Evolutionary conservation across 1,139 yeast genomes (phyloP).

Genomic region (Geotrichum citri-aurantii): DNA sequence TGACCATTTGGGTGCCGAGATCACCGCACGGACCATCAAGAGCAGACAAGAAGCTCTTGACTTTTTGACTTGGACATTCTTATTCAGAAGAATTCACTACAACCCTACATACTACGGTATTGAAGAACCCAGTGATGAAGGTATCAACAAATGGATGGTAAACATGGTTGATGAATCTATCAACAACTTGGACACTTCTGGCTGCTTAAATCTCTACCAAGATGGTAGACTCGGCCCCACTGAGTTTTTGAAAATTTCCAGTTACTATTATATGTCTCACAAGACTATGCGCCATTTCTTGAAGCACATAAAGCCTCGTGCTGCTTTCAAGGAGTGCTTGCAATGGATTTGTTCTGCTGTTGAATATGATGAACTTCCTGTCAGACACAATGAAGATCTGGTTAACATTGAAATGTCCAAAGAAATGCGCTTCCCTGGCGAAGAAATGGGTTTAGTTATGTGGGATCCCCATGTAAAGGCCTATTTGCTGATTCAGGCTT

Average conservation of each 20-base stretch:
- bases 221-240: constrained; percentile 54
- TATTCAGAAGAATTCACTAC: constrained; percentile 88
- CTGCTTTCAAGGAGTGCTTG: constrained; percentile 64
- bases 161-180: constrained; percentile 66
- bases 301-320: constrained; percentile 44
- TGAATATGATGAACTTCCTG: constrained; percentile 89
- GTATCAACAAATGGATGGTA: constrained; percentile 59
- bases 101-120: constrained; percentile 94
- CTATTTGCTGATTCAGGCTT: constrained; percentile 79
- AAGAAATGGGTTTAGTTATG: constrained; percentile 51
- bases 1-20: constrained; percentile 95
- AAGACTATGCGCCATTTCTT: constrained; percentile 72
- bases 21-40: constrained; percentile 77
- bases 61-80: constrained; percentile 90
- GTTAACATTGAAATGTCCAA: constrained; percentile 87
- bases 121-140: constrained; percentile 55
- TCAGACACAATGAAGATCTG: constrained; percentile 91
- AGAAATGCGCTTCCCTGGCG: constrained; percentile 66
- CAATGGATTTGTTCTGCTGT: constrained; percentile 70
- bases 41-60: constrained; percentile 87
- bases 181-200: constrained; percentile 60
- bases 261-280: constrained; percentile 91
- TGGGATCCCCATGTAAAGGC: constrained; percentile 98
- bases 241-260: constrained; percentile 76
- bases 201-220: constrained; percentile 56